Percentiles rank a stretch among this genome's conserved stretches.
Evolutionary conservation across 2,329 filamentous ascomycete genomes (phyloP).

Genomic region (Aspergillus sp.): DNA sequence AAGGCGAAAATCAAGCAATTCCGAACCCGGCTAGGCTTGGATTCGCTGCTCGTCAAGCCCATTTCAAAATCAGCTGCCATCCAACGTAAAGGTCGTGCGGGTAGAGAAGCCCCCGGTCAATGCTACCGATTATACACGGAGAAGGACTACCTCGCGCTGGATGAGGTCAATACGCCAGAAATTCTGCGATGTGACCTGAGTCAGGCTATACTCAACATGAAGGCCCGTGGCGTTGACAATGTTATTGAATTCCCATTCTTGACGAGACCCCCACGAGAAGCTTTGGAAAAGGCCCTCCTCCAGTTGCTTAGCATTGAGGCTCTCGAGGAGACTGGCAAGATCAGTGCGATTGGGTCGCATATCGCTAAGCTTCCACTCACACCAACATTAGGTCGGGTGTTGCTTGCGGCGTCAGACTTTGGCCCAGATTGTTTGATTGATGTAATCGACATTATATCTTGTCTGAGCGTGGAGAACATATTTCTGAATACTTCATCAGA

Average conservation of each 20-base stretch:
- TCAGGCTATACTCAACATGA: conserved; percentile 86
- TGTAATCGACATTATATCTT: conserved; percentile 78
- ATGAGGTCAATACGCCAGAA: conserved; percentile 77
- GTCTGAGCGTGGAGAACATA: conserved; percentile 64
- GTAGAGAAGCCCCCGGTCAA: conserved; percentile 85
- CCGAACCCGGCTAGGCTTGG: conserved; percentile 77
- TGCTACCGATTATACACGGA: conserved; percentile 90
- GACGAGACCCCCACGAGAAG: conserved; percentile 73
- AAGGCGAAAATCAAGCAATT: conserved; percentile 96
- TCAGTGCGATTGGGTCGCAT: conserved; percentile 71
- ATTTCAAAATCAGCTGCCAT: conserved; percentile 93
- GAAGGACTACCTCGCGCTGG: conserved; percentile 66
- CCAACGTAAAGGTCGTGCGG: conserved; percentile 86
- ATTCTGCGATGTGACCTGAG: conserved; percentile 88
- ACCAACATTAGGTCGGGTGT: conserved; percentile 74
- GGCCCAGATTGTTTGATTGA: conserved; percentile 74
- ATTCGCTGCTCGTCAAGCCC: conserved; percentile 84
- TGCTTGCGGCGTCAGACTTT: conserved; percentile 73
- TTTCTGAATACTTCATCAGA: conserved; percentile 61
- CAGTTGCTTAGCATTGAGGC: conserved; percentile 79
- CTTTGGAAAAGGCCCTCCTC: conserved; percentile 77
- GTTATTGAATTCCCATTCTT: conserved; percentile 81
- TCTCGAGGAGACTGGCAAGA: conserved; percentile 67
- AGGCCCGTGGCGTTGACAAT: conserved; percentile 81
- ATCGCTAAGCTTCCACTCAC: conserved; percentile 84